These are phyloP conservation scores for Wallacemonas sp. DNA, from an alignment of 208 protist species.

Conservation along the genomic window DNA sequence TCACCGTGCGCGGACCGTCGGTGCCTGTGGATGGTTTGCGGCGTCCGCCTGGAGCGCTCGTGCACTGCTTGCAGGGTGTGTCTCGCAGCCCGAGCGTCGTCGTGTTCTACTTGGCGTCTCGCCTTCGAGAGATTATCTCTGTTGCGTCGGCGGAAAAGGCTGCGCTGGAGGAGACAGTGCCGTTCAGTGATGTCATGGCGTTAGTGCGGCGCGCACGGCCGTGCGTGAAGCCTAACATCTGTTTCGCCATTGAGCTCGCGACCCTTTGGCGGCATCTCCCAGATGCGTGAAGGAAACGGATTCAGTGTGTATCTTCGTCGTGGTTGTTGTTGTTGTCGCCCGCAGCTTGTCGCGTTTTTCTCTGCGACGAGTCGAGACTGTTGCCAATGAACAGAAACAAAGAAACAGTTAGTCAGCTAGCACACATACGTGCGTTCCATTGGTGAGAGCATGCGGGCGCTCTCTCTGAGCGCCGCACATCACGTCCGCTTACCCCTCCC, in stretches of 20 bases:
- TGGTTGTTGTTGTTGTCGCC: not conserved
- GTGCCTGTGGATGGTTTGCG: not conserved
- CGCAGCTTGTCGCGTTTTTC: not conserved
- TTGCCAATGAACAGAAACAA: too few species aligned
- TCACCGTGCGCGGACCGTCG: too few species aligned
- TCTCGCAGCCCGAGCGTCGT: conserved; percentile 78
- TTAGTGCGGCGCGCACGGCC: conserved; percentile 44
- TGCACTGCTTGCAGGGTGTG: conserved; percentile 78
- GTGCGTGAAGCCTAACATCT: conserved; percentile 59
- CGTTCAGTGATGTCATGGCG: conserved; percentile 17
- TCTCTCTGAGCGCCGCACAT: too few species aligned
- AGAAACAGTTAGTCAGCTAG: too few species aligned
- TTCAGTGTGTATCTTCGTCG: not conserved
- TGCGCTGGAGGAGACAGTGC: not conserved
- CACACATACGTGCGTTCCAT: not conserved
- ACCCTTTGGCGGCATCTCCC: conserved; percentile 35
- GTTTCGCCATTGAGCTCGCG: conserved; percentile 61
- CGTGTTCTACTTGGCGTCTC: conserved; percentile 53
- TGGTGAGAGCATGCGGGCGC: too few species aligned
- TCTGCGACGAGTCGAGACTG: too few species aligned
- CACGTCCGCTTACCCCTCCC: too few species aligned
- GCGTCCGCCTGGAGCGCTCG: conserved; percentile 22
- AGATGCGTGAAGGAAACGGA: not conserved
- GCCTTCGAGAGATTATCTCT: not conserved
- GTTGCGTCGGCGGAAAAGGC: not conserved